Evolutionary conservation across 1,284 basidiomycete species (phyloP).

Genomic region (Apiotrichum brassicae): DNA sequence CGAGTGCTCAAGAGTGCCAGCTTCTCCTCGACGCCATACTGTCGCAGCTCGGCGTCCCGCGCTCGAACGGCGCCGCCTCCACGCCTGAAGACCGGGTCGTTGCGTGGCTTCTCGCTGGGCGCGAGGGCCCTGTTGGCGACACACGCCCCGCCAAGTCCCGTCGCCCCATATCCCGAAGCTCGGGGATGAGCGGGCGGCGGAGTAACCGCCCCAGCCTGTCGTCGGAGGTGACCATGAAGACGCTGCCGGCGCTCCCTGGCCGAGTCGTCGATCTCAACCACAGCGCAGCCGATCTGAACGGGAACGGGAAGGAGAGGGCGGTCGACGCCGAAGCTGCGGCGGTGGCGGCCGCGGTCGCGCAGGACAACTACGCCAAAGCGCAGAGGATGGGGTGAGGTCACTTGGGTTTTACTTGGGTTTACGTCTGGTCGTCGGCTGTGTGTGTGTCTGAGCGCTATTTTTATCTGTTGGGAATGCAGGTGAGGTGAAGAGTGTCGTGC

Average conservation of each 20-base stretch:
- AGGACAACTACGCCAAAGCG: constrained; percentile 1
- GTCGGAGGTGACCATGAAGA: constrained; percentile 12
- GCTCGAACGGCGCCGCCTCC: neutral
- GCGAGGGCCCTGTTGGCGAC: constrained; percentile 26
- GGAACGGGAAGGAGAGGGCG: neutral
- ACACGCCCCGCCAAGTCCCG: neutral
- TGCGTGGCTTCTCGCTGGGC: constrained; percentile 36
- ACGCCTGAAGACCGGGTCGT: constrained; percentile 27
- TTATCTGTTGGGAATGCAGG: too few relatives aligned
- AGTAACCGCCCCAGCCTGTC: neutral
- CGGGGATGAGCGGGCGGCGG: neutral
- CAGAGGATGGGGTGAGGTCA: too few relatives aligned
- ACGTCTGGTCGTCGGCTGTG: too few relatives aligned
- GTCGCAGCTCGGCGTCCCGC: constrained; percentile 54
- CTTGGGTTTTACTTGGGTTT: too few relatives aligned
- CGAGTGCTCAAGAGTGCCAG: constrained; percentile 72
- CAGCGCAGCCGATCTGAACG: neutral
- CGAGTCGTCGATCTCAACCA: neutral
- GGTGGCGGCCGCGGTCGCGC: neutral
- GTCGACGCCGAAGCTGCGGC: neutral
- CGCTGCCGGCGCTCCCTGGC: constrained; percentile 10
- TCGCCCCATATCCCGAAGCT: neutral
- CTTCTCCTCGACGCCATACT: constrained; percentile 75
- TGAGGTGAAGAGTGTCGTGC: too few relatives aligned
- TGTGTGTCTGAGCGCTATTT: too few relatives aligned